A percentile compares a stretch with the other conserved stretches of the same genome.
These are phyloP conservation scores for Mikania micrantha DNA, from an alignment of 129 eudicot species.

Conservation along the genomic window DNA sequence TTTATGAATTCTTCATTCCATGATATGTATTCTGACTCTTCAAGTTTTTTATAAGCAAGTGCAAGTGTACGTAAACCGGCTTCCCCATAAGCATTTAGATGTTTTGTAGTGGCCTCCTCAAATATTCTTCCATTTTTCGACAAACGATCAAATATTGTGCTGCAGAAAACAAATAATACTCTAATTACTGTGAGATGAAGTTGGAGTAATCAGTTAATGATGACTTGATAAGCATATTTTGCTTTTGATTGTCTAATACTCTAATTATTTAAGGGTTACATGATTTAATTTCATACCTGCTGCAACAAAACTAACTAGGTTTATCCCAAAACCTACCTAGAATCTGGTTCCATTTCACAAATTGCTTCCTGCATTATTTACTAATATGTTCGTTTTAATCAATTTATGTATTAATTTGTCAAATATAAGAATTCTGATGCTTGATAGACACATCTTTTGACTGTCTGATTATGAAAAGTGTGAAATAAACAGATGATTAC, in stretches of 20 bases:
- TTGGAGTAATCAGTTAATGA: not conserved
- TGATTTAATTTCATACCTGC: not conserved
- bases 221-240: not conserved
- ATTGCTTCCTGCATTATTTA: not conserved
- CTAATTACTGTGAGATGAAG: not conserved
- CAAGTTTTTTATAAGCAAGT: slow-evolving; percentile 78
- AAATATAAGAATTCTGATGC: not conserved
- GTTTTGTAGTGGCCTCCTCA: slow-evolving; percentile 72
- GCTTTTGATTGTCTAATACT: not conserved
- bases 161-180: slow-evolving; percentile 22
- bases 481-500: not conserved
- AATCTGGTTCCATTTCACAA: not conserved
- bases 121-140: slow-evolving; percentile 64
- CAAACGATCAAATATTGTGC: slow-evolving; percentile 88
- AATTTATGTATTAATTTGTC: not conserved
- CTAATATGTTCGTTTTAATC: not conserved
- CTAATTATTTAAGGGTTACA: not conserved
- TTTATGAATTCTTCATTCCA: slow-evolving; percentile 87
- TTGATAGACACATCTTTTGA: not conserved
- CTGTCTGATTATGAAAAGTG: not conserved
- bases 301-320: not conserved
- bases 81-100: slow-evolving; percentile 91
- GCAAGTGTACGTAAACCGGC: slow-evolving; percentile 88
- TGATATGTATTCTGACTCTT: slow-evolving; percentile 56
- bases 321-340: not conserved